Percentiles rank a stretch among this genome's conserved stretches.
phyloP scores from a whole-genome alignment of 805 yeast species.

The Vanderwaltozyma verrucispora region DNA sequence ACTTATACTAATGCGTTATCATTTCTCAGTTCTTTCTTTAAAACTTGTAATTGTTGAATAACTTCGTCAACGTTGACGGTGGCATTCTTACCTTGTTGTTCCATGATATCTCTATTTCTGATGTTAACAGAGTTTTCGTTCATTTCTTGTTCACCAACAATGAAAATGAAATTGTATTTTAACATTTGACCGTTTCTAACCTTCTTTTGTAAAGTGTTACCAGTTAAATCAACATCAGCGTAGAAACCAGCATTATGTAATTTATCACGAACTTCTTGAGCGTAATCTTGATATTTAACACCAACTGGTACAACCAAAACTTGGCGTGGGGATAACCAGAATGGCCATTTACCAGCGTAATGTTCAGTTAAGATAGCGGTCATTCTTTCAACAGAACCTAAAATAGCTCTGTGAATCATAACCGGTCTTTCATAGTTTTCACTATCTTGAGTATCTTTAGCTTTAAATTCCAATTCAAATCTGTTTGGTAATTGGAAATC shows the following conservation, averaged over 20 bases:
- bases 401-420: slow-evolving; percentile 98
- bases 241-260: slow-evolving; percentile 69
- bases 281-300: slow-evolving; percentile 84
- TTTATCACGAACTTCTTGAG: slow-evolving; percentile 62
- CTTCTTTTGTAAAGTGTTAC: slow-evolving; percentile 97
- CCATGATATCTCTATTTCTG: slow-evolving; percentile 91
- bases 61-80: slow-evolving; percentile 66
- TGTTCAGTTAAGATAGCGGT: slow-evolving; percentile 97
- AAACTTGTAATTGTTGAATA: slow-evolving; percentile 50
- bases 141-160: slow-evolving; percentile 95
- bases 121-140: slow-evolving; percentile 73
- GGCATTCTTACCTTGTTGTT: slow-evolving; percentile 87
- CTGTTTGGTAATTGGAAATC: slow-evolving; percentile 97
- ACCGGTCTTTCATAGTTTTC: slow-evolving; percentile 76
- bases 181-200: slow-evolving; percentile 92
- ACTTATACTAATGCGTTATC: slow-evolving; percentile 43
- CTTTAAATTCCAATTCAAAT: slow-evolving; percentile 81
- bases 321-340: slow-evolving; percentile 99
- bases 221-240: slow-evolving; percentile 87
- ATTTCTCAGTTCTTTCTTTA: slow-evolving; percentile 64
- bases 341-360: slow-evolving; percentile 99
- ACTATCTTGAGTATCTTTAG: slow-evolving; percentile 45
- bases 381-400: slow-evolving; percentile 99
- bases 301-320: slow-evolving; percentile 94
- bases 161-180: slow-evolving; percentile 90